Conservation (phyloP, 1,284 basidiomycete species). For the Leucoagaricus sp. region DNA sequence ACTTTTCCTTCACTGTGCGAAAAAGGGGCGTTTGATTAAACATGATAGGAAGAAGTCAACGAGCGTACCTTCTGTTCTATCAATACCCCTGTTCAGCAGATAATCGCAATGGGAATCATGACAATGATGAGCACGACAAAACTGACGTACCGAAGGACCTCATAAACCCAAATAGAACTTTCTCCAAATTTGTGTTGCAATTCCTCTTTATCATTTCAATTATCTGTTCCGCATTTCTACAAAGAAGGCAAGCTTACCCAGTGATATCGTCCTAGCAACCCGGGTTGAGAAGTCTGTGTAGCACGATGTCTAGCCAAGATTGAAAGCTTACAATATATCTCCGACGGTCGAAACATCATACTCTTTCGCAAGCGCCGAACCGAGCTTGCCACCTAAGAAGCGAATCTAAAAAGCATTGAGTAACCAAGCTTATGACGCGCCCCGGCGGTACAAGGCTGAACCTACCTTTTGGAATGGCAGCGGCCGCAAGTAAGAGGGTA, state of each 20-base stretch:
- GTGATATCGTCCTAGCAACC: constrained; percentile 41
- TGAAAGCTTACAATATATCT: constrained; percentile 73
- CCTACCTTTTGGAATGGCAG: constrained; percentile 86
- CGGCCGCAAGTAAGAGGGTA: constrained; percentile 79
- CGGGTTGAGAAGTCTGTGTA: constrained; percentile 2
- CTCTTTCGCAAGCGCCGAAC: constrained; percentile 83
- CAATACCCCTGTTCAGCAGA: constrained; percentile 73
- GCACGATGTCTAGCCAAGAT: background rate
- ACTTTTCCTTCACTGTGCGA: constrained; percentile 80
- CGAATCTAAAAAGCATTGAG: constrained; percentile 66
- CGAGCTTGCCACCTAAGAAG: constrained; percentile 94
- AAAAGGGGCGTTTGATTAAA: constrained; percentile 19
- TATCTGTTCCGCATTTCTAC: background rate
- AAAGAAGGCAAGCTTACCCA: constrained; percentile 37
- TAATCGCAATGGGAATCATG: background rate
- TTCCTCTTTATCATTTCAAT: constrained; percentile 51
- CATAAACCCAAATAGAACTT: constrained; percentile 88
- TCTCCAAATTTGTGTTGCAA: constrained; percentile 86
- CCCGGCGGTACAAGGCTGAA: background rate
- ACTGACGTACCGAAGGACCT: constrained; percentile 62
- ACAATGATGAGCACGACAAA: background rate
- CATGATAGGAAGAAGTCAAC: background rate
- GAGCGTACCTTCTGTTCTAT: constrained; percentile 78
- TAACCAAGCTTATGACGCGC: constrained; percentile 2
- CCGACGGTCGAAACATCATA: constrained; percentile 89